Conservation (phyloP, 139 green algal species). For the Chlorella sp. region DNA sequence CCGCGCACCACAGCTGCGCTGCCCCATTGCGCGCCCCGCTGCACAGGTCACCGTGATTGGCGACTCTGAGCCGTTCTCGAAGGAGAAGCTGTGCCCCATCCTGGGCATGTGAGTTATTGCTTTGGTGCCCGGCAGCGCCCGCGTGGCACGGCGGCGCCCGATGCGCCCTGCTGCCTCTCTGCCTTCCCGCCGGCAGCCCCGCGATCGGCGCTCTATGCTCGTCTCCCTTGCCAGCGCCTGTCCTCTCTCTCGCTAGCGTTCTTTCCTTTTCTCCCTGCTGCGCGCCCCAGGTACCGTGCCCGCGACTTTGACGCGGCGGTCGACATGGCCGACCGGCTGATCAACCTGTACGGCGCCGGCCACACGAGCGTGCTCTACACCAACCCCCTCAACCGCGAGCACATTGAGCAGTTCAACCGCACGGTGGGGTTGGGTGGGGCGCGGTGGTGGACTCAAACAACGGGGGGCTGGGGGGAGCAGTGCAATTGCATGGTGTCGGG, state of each 20-base stretch:
- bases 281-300: slow-evolving; percentile 41
- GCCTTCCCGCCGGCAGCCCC: too few relatives aligned
- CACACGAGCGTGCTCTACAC: slow-evolving; percentile 63
- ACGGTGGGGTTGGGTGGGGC: too few relatives aligned
- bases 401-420: slow-evolving; percentile 48
- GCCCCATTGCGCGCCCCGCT: background rate
- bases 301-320: slow-evolving; percentile 46
- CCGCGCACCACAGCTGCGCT: background rate
- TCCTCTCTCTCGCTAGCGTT: too few relatives aligned
- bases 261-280: too few relatives aligned
- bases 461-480: too few relatives aligned
- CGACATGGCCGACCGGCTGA: slow-evolving; percentile 45
- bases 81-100: slow-evolving; percentile 77
- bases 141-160: too few relatives aligned
- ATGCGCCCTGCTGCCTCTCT: too few relatives aligned
- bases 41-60: slow-evolving; percentile 42
- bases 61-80: slow-evolving; percentile 53
- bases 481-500: too few relatives aligned
- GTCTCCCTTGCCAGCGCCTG: too few relatives aligned
- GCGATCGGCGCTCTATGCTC: too few relatives aligned
- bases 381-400: slow-evolving; percentile 53
- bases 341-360: slow-evolving; percentile 57
- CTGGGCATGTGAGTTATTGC: slow-evolving; percentile 27
- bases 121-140: too few relatives aligned
- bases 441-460: too few relatives aligned